Percentiles rank a stretch among this genome's conserved stretches.
These are phyloP conservation scores for Fermentozyma sake DNA, from an alignment of 1,139 yeast genomes.

Conservation along the genomic window DNA sequence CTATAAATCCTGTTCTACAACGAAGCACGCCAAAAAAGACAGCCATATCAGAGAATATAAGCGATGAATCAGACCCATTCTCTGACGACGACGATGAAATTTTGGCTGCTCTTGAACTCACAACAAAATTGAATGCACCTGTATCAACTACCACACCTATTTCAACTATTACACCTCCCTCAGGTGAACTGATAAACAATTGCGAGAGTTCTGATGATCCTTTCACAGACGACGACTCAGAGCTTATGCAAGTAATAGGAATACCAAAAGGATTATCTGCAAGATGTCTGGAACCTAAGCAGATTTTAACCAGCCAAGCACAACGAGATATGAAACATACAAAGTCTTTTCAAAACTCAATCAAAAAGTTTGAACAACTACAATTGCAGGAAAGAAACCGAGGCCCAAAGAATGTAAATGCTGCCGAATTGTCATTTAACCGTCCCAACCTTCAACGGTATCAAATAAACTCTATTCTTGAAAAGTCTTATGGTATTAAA, in stretches of 20 bases:
- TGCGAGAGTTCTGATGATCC: constrained; percentile 20
- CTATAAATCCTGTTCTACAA: not conserved
- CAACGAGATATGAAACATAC: constrained; percentile 20
- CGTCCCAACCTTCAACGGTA: constrained; percentile 48
- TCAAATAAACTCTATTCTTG: constrained; percentile 37
- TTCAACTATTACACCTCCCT: too few relatives aligned
- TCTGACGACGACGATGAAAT: constrained; percentile 32
- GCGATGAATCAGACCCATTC: constrained; percentile 8
- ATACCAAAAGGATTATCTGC: constrained; percentile 1
- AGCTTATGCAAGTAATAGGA: constrained; percentile 6
- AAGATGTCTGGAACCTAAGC: not conserved
- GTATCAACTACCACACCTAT: too few relatives aligned
- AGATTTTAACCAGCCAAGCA: constrained; percentile 2
- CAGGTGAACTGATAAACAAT: too few relatives aligned
- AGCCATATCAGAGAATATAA: too few relatives aligned
- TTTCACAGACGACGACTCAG: constrained; percentile 26
- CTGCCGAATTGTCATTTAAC: constrained; percentile 41
- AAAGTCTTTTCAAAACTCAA: constrained; percentile 24
- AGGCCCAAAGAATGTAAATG: constrained; percentile 15
- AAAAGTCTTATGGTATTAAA: constrained; percentile 21
- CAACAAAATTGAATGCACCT: too few relatives aligned
- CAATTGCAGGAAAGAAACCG: constrained; percentile 6
- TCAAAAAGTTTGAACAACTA: constrained; percentile 20
- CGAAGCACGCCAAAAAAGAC: too few relatives aligned
- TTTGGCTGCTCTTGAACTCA: constrained; percentile 6